Evolutionary conservation across 1,139 yeast genomes (phyloP).

Genomic region (Starmera stellimalicola): DNA sequence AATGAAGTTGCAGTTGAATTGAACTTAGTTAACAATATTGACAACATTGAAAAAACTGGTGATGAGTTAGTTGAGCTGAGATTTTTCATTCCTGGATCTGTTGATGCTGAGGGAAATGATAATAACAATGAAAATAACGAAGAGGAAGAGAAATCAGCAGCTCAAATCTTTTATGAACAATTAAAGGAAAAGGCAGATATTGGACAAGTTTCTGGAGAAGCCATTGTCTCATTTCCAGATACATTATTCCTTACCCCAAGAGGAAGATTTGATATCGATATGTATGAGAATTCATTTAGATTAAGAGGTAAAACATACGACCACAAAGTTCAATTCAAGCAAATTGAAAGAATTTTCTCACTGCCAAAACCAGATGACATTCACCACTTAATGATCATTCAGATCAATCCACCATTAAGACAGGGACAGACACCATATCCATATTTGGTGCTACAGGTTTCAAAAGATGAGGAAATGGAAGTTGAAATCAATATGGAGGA

Average conservation of each 20-base stretch:
- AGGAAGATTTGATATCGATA: constrained; percentile 96
- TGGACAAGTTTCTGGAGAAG: constrained; percentile 93
- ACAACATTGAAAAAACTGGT: constrained; percentile 62
- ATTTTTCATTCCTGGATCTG: constrained; percentile 81
- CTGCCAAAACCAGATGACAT: constrained; percentile 92
- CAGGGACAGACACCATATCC: constrained; percentile 98
- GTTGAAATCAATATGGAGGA: constrained; percentile 82
- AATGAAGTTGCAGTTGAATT: constrained; percentile 91
- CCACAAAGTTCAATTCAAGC: constrained; percentile 86
- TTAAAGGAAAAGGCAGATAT: constrained; percentile 92
- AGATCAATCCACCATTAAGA: constrained; percentile 88
- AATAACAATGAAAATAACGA: constrained; percentile 36
- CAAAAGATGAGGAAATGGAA: constrained; percentile 84
- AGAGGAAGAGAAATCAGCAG: constrained; percentile 66
- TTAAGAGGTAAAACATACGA: constrained; percentile 97
- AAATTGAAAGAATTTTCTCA: constrained; percentile 82
- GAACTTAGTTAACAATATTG: constrained; percentile 48
- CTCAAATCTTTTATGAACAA: constrained; percentile 80
- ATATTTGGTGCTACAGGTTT: constrained; percentile 81
- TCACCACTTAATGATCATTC: constrained; percentile 79
- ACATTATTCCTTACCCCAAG: constrained; percentile 91
- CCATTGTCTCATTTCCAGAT: constrained; percentile 91
- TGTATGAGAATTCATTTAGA: constrained; percentile 82
- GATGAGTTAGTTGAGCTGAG: constrained; percentile 95
- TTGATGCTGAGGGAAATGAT: constrained; percentile 34